phyloP scores from a whole-genome alignment of 2,329 filamentous ascomycete genomes.

The Ceratocystiopsis sp. region DNA sequence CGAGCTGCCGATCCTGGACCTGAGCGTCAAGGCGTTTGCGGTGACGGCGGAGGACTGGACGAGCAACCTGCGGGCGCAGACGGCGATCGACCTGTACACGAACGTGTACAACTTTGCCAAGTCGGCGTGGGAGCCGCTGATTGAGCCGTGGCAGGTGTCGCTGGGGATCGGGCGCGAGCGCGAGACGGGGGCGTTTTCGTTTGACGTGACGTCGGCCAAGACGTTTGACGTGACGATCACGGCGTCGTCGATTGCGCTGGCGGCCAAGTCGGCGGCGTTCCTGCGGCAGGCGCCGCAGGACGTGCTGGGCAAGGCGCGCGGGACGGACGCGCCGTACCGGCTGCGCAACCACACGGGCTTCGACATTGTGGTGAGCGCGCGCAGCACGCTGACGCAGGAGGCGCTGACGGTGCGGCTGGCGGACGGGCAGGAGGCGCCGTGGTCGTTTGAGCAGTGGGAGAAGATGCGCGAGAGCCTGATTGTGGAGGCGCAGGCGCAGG shows the following conservation, averaged over 20 bases:
- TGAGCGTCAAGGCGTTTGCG: constrained; percentile 81
- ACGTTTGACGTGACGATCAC: constrained; percentile 85
- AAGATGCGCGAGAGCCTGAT: constrained; percentile 89
- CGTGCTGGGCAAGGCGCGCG: constrained; percentile 80
- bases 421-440: constrained; percentile 82
- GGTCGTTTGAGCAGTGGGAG: constrained; percentile 93
- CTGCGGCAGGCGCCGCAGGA: constrained; percentile 67
- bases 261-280: constrained; percentile 85
- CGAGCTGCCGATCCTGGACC: constrained; percentile 84
- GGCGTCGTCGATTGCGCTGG: constrained; percentile 80
- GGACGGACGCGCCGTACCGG: constrained; percentile 79
- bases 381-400: constrained; percentile 47
- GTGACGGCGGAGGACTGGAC: constrained; percentile 85
- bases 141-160: constrained; percentile 93
- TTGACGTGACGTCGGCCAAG: constrained; percentile 80
- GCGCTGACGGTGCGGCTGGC: constrained; percentile 58
- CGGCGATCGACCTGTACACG: constrained; percentile 80
- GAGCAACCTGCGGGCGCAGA: constrained; percentile 67
- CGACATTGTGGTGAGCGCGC: constrained; percentile 68
- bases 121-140: constrained; percentile 89
- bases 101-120: constrained; percentile 99
- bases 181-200: constrained; percentile 55
- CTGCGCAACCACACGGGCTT: constrained; percentile 96
- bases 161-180: constrained; percentile 71
- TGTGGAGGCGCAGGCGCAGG: constrained; percentile 54